A percentile compares a stretch with the other conserved stretches of the same genome.
These are phyloP conservation scores for Pseudogymnoascus sp. DNA, from an alignment of 2,329 filamentous ascomycete genomes.

Conservation along the genomic window DNA sequence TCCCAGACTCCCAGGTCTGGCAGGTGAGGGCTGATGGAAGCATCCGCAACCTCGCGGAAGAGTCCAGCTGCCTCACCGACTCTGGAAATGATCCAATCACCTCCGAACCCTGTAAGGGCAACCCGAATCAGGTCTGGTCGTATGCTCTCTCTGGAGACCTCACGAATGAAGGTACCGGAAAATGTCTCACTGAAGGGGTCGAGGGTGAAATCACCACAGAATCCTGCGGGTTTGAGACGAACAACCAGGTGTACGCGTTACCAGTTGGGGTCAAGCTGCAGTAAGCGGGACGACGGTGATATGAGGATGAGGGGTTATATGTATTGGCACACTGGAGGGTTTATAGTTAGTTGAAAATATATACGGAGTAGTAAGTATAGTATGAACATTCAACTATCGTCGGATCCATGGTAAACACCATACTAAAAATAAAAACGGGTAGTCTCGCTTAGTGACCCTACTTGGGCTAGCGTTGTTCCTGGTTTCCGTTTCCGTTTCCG, in stretches of 20 bases:
- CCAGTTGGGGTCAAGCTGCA: constrained; percentile 30
- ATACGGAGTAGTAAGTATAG: too few relatives aligned
- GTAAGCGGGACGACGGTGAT: not conserved
- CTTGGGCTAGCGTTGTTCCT: not conserved
- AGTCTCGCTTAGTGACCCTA: not conserved
- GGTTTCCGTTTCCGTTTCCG: not conserved
- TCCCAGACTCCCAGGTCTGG: constrained; percentile 37
- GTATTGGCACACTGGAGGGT: not conserved
- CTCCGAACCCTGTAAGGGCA: constrained; percentile 17
- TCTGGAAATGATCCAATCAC: constrained; percentile 27
- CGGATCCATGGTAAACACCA: not conserved
- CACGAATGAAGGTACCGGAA: constrained; percentile 26
- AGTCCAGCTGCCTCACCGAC: constrained; percentile 7
- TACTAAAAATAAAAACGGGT: not conserved
- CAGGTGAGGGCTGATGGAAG: constrained; percentile 26
- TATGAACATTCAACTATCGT: not conserved
- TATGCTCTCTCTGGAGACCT: constrained; percentile 38
- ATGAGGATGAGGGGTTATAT: not conserved
- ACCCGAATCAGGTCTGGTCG: constrained; percentile 32
- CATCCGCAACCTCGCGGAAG: constrained; percentile 32
- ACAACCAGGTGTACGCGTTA: constrained; percentile 39
- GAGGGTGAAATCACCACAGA: constrained; percentile 21
- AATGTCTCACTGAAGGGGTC: constrained; percentile 33
- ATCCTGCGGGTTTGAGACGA: constrained; percentile 31
- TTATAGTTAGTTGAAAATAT: not conserved